Base-by-base conservation (phyloP, 768 basidiomycete genomes). In the Polyporus arcularius region DNA sequence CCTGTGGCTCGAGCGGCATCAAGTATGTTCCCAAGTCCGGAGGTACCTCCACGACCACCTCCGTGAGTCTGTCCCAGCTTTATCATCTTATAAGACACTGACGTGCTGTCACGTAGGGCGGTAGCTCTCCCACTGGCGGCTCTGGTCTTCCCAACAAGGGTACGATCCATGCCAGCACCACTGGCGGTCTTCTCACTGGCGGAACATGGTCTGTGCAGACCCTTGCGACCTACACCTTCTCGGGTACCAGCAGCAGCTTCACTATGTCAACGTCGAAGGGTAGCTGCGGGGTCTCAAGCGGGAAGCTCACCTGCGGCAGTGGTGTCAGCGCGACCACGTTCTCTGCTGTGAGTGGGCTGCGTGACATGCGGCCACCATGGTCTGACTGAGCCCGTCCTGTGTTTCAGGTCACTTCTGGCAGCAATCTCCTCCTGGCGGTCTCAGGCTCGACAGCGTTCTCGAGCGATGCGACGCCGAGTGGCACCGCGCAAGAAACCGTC, bases 121-220 rank as follows among this genome's bases (percentile, higher is more conserved):
- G 64, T 15, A 64, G 60, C 57, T 58, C 58, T 41, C 59, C 66
- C 12, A 67, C 66, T 28, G 60, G 60, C 31, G 59, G 52, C 9
- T 46, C 65, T 35, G 65, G 60, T 39, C 70, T 84, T n/a, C 84
- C 81, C 15, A 64, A 74, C 52, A 81, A 75, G 65, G 83, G 79
- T 15, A 80, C 76, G 16, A 77, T 86, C 57, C 74, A 76, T 42
- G 80, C 81, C 7, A 65, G 65, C 28, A 70, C 73, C 7, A 66
- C 77, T 12, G 85, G 85, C 8, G 85, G 84, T 14, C 78, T 87
- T 26, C 76, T 87, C 42, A 78, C 82, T 2, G 67, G 66, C 8
- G 86, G 84, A 18, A 86, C 83, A 12, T 86, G 84, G 84, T 84
- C 83, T 8, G 82, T 81, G 10, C 85, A 86, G 69, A 85, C 84